These are phyloP conservation scores for Chrysoporthe austroafricana DNA, from an alignment of 2,329 filamentous ascomycete species.

Conservation along the genomic window DNA sequence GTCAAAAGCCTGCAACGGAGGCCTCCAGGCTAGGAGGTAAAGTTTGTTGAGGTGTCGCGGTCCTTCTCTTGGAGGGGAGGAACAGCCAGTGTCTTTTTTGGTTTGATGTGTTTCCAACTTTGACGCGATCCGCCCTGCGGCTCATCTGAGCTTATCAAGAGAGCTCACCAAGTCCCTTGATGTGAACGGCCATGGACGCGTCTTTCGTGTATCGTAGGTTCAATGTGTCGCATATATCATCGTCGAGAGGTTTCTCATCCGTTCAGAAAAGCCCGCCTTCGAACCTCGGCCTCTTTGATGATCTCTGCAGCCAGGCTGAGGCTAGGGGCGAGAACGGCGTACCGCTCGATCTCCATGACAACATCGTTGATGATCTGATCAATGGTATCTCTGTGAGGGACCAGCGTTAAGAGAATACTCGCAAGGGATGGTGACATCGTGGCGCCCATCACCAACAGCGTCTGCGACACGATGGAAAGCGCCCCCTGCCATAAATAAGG, in stretches of 20 bases:
- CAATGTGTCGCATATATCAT: not conserved
- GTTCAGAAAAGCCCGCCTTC: conserved; percentile 66
- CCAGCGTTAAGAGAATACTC: conserved; percentile 62
- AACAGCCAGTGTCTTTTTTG: not conserved
- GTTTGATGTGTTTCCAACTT: not conserved
- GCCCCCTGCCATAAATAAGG: conserved; percentile 87
- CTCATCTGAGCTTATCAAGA: too few relatives aligned
- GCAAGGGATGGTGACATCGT: conserved; percentile 77
- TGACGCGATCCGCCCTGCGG: not conserved
- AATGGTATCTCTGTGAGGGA: conserved; percentile 63
- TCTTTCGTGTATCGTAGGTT: not conserved
- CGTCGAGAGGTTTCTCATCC: conserved; percentile 42
- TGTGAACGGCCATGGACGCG: not conserved
- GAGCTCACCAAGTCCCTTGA: not conserved
- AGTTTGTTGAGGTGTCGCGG: not conserved
- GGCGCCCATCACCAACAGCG: conserved; percentile 80
- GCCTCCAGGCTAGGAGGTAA: not conserved
- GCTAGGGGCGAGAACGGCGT: conserved; percentile 76
- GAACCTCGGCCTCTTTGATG: conserved; percentile 76
- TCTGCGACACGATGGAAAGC: conserved; percentile 81
- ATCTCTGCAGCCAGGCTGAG: conserved; percentile 78
- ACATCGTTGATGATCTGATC: conserved; percentile 80
- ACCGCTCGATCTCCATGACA: conserved; percentile 74
- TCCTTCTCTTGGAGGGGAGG: not conserved
- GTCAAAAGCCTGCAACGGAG: not conserved